Percentiles rank a stretch among this genome's conserved stretches.
These are phyloP conservation scores for Tricholoma sp. DNA, from an alignment of 768 basidiomycete species.

Conservation along the genomic window DNA sequence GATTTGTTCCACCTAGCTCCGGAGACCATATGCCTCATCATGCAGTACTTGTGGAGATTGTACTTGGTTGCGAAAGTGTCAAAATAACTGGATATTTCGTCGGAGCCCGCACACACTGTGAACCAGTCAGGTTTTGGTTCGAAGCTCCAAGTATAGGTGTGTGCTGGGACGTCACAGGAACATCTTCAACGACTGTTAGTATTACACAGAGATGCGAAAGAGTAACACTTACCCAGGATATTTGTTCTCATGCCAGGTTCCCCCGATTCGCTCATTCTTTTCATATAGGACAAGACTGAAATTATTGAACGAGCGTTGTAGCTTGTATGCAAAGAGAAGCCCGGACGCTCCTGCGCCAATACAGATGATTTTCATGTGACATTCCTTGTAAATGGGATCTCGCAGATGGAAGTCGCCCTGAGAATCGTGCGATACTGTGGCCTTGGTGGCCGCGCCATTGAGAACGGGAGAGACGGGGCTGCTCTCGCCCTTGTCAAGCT, in stretches of 20 bases:
- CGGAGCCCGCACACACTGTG: slow-evolving; percentile 23
- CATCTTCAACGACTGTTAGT: slow-evolving; percentile 19
- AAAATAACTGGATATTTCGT: slow-evolving; percentile 27
- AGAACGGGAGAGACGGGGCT: background rate
- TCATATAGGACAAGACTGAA: slow-evolving; percentile 29
- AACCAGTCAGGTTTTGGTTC: slow-evolving; percentile 23
- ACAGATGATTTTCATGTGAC: slow-evolving; percentile 24
- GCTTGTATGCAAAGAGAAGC: slow-evolving; percentile 24
- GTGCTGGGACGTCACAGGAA: too few species aligned
- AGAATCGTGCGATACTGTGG: background rate
- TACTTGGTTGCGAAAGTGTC: slow-evolving; percentile 13
- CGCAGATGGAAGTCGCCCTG: slow-evolving; percentile 4
- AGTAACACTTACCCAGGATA: slow-evolving; percentile 25
- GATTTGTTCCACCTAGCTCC: slow-evolving; percentile 26
- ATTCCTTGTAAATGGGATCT: slow-evolving; percentile 23
- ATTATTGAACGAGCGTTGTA: slow-evolving; percentile 29
- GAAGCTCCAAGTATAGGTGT: too few species aligned
- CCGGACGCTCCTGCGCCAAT: slow-evolving; percentile 34
- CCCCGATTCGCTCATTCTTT: slow-evolving; percentile 25
- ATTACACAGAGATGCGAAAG: slow-evolving; percentile 15
- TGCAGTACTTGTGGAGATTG: too few species aligned
- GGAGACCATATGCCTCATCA: slow-evolving; percentile 20
- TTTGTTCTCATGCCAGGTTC: slow-evolving; percentile 32
- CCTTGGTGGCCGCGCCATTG: background rate
- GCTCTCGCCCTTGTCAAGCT: background rate